Base-by-base conservation (phyloP, 495 filamentous ascomycete species). In the Aspergillus bridgeri region DNA sequence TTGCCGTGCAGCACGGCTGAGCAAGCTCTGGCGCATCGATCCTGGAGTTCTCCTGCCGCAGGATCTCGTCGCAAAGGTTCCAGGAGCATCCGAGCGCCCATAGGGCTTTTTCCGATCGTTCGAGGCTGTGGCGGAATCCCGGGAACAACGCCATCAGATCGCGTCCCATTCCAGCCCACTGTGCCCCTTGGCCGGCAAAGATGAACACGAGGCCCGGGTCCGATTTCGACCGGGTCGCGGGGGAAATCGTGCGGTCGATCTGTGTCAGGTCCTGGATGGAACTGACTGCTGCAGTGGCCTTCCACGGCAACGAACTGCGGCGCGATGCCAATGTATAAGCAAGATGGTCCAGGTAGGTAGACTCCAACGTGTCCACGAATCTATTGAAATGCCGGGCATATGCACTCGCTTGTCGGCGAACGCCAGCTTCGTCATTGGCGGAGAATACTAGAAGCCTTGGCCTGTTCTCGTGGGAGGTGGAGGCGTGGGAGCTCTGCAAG, bases 161-260 rank as follows among this genome's bases (percentile, higher is more conserved):
- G 2, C 50, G 54, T 3, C 72, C 74, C 74, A 76, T 76, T 22
- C 48, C 58, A 7, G 45, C 19, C 61, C 64, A 76, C 33, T 76
- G 74, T 2, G 74, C 74, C n/a, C 74, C 74, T 60, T 76, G 74
- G 3, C 74, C 74, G 0, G 69, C 75, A 46, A 76, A 76, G 8
- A 76, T 56, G 25, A 71, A 70, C 1, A 49, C 65, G n/a, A 75
- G 42, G 27, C 44, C 22, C 9, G 54, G 45, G 33, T 17, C 21
- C 24, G 49, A 50, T n/a, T 8, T 24, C 17, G 27, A 53, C 6
- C 19, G 18, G 27, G 38, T 20, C n/a, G 50, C 50, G 15, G 50
- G 19, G 5, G n/a, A 29, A 6, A 42, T 18, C 22, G 11, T 7
- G 18, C 9, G 15, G 19, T 56, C 53, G 17, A 9, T n/a, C 4